phyloP scores from a whole-genome alignment of 2,329 filamentous ascomycete genomes.

The Ophiostoma perfectum region DNA sequence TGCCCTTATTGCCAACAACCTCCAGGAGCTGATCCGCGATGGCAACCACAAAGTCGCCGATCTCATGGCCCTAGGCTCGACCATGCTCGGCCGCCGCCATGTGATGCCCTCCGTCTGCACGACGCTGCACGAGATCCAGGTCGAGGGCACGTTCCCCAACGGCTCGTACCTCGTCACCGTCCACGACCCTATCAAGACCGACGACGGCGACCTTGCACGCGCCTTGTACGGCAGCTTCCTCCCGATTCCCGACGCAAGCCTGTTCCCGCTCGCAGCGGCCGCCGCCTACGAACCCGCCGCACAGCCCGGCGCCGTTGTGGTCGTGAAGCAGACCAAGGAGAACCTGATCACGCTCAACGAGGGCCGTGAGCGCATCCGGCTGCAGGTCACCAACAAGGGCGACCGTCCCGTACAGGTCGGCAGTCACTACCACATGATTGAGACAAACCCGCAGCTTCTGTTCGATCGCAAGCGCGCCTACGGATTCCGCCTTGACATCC shows the following conservation, averaged over 20 bases:
- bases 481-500: slow-evolving; percentile 81
- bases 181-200: slow-evolving; percentile 77
- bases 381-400: slow-evolving; percentile 78
- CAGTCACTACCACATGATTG: slow-evolving; percentile 93
- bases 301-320: slow-evolving; percentile 74
- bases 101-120: slow-evolving; percentile 76
- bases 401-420: slow-evolving; percentile 90
- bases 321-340: slow-evolving; percentile 46
- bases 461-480: slow-evolving; percentile 82
- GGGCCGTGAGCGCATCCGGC: slow-evolving; percentile 63
- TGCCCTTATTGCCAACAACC: slow-evolving; percentile 76
- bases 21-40: slow-evolving; percentile 97
- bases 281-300: slow-evolving; percentile 61
- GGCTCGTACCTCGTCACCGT: slow-evolving; percentile 94
- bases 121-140: slow-evolving; percentile 78
- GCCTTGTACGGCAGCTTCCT: slow-evolving; percentile 90
- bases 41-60: slow-evolving; percentile 86
- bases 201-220: slow-evolving; percentile 79
- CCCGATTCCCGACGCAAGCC: slow-evolving; percentile 63
- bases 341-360: slow-evolving; percentile 65
- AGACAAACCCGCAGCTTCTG: slow-evolving; percentile 82
- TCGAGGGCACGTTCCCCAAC: slow-evolving; percentile 86
- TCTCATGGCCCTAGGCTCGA: slow-evolving; percentile 85
- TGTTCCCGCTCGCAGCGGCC: slow-evolving; percentile 61
- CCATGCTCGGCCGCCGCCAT: slow-evolving; percentile 88